Evolutionary conservation across 495 filamentous ascomycete genomes (phyloP).

Genomic region (Podospora appendiculata): DNA sequence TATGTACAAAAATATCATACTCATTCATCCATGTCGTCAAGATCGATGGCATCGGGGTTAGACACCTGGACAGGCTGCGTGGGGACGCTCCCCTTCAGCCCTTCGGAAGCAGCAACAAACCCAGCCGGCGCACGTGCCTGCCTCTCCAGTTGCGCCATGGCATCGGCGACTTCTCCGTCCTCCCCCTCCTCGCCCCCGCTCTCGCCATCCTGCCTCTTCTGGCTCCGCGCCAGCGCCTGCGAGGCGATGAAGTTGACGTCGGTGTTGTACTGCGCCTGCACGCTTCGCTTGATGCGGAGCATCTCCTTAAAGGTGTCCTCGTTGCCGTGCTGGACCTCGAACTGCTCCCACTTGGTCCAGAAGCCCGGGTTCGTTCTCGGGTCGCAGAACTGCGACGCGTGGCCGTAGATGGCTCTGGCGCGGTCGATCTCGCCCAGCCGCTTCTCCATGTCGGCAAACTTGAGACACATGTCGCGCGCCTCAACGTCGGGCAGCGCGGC

Average conservation of each 20-base stretch:
- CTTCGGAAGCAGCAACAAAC: constrained; percentile 82
- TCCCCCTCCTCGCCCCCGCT: constrained; percentile 7
- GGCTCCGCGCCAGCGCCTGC: constrained; percentile 80
- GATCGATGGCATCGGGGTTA: constrained; percentile 86
- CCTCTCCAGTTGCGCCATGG: constrained; percentile 86
- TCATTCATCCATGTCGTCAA: constrained; percentile 57
- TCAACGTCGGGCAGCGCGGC: constrained; percentile 86
- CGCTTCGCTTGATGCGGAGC: constrained; percentile 93
- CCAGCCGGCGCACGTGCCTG: constrained; percentile 83
- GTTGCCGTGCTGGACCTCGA: constrained; percentile 96
- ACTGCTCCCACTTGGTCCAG: constrained; percentile 95
- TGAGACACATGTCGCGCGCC: constrained; percentile 95
- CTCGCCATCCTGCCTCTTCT: constrained; percentile 45
- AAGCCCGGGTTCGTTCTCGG: constrained; percentile 81
- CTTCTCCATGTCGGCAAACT: constrained; percentile 98
- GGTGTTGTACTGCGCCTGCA: constrained; percentile 96
- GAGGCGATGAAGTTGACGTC: constrained; percentile 98
- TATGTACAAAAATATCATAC: neutral
- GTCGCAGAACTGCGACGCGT: constrained; percentile 96
- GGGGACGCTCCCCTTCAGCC: constrained; percentile 57
- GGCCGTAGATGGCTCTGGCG: constrained; percentile 89
- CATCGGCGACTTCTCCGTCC: constrained; percentile 57
- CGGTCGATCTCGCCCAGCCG: constrained; percentile 94
- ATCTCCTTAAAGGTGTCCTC: constrained; percentile 99
- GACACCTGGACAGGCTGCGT: constrained; percentile 37